Evolutionary conservation across 1,284 basidiomycete species (phyloP), one percentile per base, ranked within the genome.

Genomic region (Ustilago loliicola): DNA sequence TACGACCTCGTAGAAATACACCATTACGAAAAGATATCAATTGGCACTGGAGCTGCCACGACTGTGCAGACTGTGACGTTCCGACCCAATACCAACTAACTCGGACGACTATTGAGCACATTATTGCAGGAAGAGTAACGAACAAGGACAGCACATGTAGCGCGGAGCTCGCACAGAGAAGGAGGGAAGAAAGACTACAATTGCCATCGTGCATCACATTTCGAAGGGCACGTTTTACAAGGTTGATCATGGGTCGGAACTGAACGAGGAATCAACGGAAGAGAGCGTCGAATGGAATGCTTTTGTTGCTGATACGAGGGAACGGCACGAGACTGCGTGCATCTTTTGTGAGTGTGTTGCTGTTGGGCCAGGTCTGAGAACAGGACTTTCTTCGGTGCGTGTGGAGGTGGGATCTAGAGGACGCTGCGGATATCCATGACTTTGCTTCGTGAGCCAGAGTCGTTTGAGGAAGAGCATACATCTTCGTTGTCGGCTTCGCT

Each of bases 371-470:
- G n/a, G 48, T 29, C 42, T 21, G 21, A 45, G 6, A 1, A 13
- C 9, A 5, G 11, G 42, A n/a, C 21, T 21, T 45, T 45, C 42
- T 45, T 45, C 7, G 11, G n/a, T 7, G 21, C 21, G 2, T 45
- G 42, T 45, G 42, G 42, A 45, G 42, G 42, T 45, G 42, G 17
- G 27, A 13, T 34, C 34, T 34, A 75, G 34, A 71, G 59, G 54
- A 77, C 62, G 61, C 63, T 77, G 52, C 63, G 59, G 25, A 77
- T 77, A 48, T 77, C 69, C 74, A 77, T 77, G 38, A 77, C 73
- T 48, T 27, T 63, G 42, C 32, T 36, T 10, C 38, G 50, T 29
- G 57, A 56, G 19, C 13, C 29, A 3, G 13, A 32, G 42, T n/a
- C 23, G 17, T 13, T 15, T 25, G n/a, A n/a, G 21, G 45, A 23